These are phyloP conservation scores for Kingdonia uniflora DNA, from an alignment of 164 flowering plant genomes.

Conservation along the genomic window DNA sequence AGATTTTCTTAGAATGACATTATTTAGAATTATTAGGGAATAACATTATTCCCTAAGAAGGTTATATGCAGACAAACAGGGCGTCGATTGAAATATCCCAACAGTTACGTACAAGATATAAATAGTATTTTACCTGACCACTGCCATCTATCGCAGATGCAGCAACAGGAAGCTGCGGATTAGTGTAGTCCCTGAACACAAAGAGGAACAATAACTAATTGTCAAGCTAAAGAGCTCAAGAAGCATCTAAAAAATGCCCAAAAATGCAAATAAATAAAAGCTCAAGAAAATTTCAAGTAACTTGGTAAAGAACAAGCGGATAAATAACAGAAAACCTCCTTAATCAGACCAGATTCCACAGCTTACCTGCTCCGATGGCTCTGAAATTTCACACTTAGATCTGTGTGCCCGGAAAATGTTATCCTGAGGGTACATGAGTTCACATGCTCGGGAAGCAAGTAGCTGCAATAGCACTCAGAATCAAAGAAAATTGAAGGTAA, in stretches of 20 bases:
- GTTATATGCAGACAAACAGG: no score
- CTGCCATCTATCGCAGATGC: constrained; percentile 86
- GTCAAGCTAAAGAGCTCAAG: neutral
- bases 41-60: no score
- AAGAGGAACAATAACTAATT: neutral
- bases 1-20: no score
- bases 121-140: constrained; percentile 51
- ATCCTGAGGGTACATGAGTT: constrained; percentile 67
- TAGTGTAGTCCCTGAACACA: constrained; percentile 80
- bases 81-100: no score
- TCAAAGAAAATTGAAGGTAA: neutral
- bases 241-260: neutral
- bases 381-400: constrained; percentile 90
- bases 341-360: no score
- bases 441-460: constrained; percentile 73
- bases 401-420: constrained; percentile 87
- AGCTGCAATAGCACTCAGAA: constrained; percentile 27
- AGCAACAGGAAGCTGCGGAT: constrained; percentile 89
- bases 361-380: constrained; percentile 89
- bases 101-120: no score
- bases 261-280: neutral
- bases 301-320: neutral
- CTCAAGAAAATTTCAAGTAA: neutral
- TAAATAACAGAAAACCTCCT: neutral
- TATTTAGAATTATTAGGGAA: no score